Conservation (phyloP, 2,329 filamentous ascomycete genomes). For the Coniochaeta pulveracea region DNA sequence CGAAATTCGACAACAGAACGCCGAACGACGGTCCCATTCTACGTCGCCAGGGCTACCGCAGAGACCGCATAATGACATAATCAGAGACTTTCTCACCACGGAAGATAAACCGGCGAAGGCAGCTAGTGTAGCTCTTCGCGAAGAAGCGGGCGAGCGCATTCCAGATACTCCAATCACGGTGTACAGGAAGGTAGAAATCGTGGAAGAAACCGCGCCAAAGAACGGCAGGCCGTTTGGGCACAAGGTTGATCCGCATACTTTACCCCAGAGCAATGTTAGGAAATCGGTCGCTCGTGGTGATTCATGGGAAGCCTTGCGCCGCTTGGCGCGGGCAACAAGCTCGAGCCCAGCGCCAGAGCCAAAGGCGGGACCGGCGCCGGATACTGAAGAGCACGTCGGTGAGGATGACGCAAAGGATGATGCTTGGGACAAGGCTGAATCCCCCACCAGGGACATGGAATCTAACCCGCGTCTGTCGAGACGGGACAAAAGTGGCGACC, state of each 20-base stretch:
- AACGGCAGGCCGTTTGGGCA: too few species aligned
- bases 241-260: too few species aligned
- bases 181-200: conserved; percentile 15
- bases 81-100: conserved; percentile 8
- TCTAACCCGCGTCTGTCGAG: neutral
- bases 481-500: conserved; percentile 7
- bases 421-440: too few species aligned
- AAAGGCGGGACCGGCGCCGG: conserved; percentile 10
- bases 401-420: conserved; percentile 4
- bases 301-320: conserved; percentile 36
- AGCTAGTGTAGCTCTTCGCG: neutral
- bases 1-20: conserved; percentile 40
- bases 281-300: conserved; percentile 21
- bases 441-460: too few species aligned
- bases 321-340: conserved; percentile 35
- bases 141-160: conserved; percentile 20
- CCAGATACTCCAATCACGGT: conserved; percentile 29
- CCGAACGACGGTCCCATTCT: conserved; percentile 25
- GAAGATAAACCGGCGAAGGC: conserved; percentile 3
- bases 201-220: too few species aligned
- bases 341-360: conserved; percentile 27
- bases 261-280: conserved; percentile 10
- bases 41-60: conserved; percentile 27
- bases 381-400: too few species aligned
- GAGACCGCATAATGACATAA: conserved; percentile 17